Percentiles rank a stretch among this genome's conserved stretches.
Evolutionary conservation across 208 protist species (phyloP).

Genomic region (Tritrichomonas foetus): DNA sequence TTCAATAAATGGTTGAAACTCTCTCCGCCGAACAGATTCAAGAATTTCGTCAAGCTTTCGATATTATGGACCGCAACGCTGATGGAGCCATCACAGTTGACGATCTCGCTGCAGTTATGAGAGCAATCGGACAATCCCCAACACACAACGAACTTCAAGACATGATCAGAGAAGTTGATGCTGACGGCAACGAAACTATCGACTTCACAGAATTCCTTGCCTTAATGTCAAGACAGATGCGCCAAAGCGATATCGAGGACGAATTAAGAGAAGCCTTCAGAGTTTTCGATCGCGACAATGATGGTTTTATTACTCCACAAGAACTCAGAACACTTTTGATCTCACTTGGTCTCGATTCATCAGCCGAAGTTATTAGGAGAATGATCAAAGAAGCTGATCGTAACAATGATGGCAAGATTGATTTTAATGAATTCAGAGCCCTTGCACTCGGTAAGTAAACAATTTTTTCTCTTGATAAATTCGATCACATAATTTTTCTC

Average conservation of each 20-base stretch:
- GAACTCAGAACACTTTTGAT: not conserved
- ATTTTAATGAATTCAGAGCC: constrained; percentile 20
- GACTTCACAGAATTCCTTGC: constrained; percentile 85
- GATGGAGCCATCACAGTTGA: constrained; percentile 34
- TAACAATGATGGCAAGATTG: constrained; percentile 39
- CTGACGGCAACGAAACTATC: constrained; percentile 67
- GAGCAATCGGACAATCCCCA: constrained; percentile 25
- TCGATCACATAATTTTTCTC: no score
- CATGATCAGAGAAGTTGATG: constrained; percentile 45
- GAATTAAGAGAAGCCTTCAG: constrained; percentile 34
- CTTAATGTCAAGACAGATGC: constrained; percentile 63
- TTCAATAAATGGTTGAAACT: constrained; percentile 20
- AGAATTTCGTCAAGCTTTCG: constrained; percentile 43
- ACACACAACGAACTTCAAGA: constrained; percentile 42
- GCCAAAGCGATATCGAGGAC: constrained; percentile 58
- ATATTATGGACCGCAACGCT: constrained; percentile 38
- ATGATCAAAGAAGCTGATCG: constrained; percentile 39
- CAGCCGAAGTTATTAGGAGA: constrained; percentile 20
- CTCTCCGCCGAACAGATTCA: constrained; percentile 73
- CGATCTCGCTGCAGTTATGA: constrained; percentile 40
- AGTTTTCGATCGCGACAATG: constrained; percentile 33
- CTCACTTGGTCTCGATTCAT: not conserved
- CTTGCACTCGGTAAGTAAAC: constrained; percentile 28
- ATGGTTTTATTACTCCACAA: constrained; percentile 38
- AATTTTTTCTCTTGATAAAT: no score